These are phyloP conservation scores for Beauveria rudraprayagi DNA, from an alignment of 2,329 filamentous ascomycete species.

Conservation along the genomic window DNA sequence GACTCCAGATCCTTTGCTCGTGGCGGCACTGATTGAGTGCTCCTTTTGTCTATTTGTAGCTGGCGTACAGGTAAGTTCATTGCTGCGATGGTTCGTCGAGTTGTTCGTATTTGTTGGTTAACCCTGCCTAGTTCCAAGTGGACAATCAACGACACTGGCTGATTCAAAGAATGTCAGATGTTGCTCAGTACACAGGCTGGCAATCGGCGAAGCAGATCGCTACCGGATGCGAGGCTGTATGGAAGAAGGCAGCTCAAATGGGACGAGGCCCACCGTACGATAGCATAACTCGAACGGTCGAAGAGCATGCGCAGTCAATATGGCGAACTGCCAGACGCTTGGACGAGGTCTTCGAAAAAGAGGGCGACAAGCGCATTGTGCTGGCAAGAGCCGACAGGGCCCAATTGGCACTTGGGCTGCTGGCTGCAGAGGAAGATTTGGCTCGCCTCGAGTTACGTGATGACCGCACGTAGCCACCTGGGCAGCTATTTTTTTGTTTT, in stretches of 20 bases:
- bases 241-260: conserved; percentile 66
- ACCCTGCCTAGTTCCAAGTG: conserved; percentile 53
- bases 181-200: conserved; percentile 79
- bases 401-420: conserved; percentile 69
- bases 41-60: conserved; percentile 81
- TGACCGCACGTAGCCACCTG: conserved; percentile 10
- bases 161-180: conserved; percentile 63
- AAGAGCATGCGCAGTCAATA: conserved; percentile 25
- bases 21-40: conserved; percentile 74
- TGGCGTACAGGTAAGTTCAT: conserved; percentile 54
- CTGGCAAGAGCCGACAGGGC: conserved; percentile 55
- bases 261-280: conserved; percentile 58
- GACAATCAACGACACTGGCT: conserved; percentile 68
- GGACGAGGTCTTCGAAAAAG: conserved; percentile 40
- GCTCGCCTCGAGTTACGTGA: conserved; percentile 50
- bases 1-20: conserved; percentile 58
- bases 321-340: conserved; percentile 45
- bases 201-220: conserved; percentile 76
- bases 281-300: conserved; percentile 24
- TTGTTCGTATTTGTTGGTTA: conserved; percentile 10
- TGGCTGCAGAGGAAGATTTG: conserved; percentile 72
- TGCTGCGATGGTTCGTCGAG: background rate
- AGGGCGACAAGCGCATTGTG: conserved; percentile 40
- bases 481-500: too few relatives aligned
- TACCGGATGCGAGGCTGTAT: conserved; percentile 73